Evolutionary conservation across 2,329 filamentous ascomycete species (phyloP), one percentile per base, ranked within the genome.

Genomic region (Neocucurbitaria cava): DNA sequence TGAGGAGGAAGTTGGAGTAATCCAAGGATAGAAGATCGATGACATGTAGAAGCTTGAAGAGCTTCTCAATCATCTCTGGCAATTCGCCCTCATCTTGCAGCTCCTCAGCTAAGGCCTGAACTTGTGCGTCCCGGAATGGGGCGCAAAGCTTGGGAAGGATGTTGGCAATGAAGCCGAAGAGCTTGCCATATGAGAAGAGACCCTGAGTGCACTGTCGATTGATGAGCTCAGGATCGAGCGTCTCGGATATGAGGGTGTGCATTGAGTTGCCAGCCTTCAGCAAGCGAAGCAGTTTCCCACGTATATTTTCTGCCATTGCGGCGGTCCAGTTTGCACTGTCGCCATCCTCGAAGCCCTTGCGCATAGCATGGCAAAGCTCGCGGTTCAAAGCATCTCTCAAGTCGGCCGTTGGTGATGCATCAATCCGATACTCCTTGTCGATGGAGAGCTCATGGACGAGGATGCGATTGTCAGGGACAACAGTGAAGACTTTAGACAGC

Each of bases 381-480:
- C 84, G 79, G 72, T 89, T 78, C 72, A 86, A 70, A 74, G 85
- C 81, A 81, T 87, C 77, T 76, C 86, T 83, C 41, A 81, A 50
- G 55, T 80, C 72, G 81, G 86, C 76, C 82, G 85, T 72, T 80
- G 82, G 73, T 80, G 72, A 70, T 26, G 72, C 64, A 43, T 90
- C 87, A 41, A 94, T 87, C 44, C 88, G 86, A 70, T 89, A 94
- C 62, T 92, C 87, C 63, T 87, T 88, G 74, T 94, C 90, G 62
- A 95, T 89, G 8, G 89, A 88, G 40, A 95, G 78, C 76, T 94
- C 91, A 70, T 94, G 91, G 0, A 92, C 87, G 15, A 94, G 80
- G 10, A 90, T 78, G 23, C 91, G 83, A 65, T 94, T 95, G 54
- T 88, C 84, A 0, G 90, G 90, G 41, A 93, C 80, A 6, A 82